phyloP scores from a whole-genome alignment of 495 filamentous ascomycete genomes.

The Annulohypoxylon stygium region DNA sequence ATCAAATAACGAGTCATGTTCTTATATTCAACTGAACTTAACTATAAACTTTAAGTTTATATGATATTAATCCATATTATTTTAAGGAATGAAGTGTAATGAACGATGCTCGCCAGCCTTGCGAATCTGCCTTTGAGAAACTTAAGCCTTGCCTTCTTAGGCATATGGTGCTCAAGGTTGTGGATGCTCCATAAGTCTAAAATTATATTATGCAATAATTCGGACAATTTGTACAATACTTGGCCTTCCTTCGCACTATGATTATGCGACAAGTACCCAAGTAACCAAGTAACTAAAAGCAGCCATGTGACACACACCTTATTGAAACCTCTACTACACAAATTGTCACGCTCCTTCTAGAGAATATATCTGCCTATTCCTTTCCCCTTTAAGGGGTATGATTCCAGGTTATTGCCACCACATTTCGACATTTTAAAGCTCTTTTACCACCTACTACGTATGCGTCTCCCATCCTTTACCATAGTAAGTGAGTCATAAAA shows the following conservation, averaged over 20 bases:
- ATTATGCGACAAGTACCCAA: slow-evolving; percentile 30
- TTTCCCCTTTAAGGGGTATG: slow-evolving; percentile 19
- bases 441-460: not conserved
- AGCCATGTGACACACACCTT: slow-evolving; percentile 40
- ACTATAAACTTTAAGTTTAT: not conserved
- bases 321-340: slow-evolving; percentile 11
- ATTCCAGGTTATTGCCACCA: slow-evolving; percentile 32
- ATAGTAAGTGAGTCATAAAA: slow-evolving; percentile 29
- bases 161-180: not conserved
- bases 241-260: slow-evolving; percentile 5
- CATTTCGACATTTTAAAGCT: slow-evolving; percentile 4
- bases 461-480: not conserved
- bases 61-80: not conserved
- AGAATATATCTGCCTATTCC: slow-evolving; percentile 35
- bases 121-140: slow-evolving; percentile 9
- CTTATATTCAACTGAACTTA: slow-evolving; percentile 9
- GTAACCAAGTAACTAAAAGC: slow-evolving; percentile 30
- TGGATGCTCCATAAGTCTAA: not conserved
- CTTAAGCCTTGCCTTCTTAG: not conserved
- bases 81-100: slow-evolving; percentile 3
- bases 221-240: slow-evolving; percentile 22
- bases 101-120: slow-evolving; percentile 6
- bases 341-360: slow-evolving; percentile 18
- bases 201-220: slow-evolving; percentile 18
- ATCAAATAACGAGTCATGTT: slow-evolving; percentile 6